Evolutionary conservation across 805 yeast species (phyloP).

Genomic region (Spathaspora arborariae): DNA sequence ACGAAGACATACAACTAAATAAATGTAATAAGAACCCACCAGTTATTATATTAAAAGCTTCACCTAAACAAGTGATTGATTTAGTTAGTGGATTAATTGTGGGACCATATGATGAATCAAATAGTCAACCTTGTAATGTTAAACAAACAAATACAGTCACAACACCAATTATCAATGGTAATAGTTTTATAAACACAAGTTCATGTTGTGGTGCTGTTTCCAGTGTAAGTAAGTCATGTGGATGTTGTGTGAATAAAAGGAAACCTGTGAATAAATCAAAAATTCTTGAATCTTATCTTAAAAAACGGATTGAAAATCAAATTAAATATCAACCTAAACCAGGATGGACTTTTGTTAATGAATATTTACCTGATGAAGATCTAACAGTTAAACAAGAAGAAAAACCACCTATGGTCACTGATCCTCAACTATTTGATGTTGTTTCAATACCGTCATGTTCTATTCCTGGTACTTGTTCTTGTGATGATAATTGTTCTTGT

Average conservation of each 20-base stretch:
- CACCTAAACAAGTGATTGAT: conserved; percentile 39
- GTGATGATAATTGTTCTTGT: conserved; percentile 35
- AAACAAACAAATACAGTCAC: conserved; percentile 12
- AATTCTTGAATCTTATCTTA: conserved; percentile 30
- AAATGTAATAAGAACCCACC: conserved; percentile 16
- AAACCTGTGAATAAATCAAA: conserved; percentile 30
- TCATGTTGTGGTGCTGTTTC: too few relatives aligned
- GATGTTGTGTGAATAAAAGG: conserved; percentile 25
- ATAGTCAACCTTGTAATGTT: conserved; percentile 8
- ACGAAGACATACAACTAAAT: not conserved
- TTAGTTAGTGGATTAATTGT: conserved; percentile 32
- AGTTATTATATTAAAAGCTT: conserved; percentile 31
- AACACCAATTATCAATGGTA: conserved; percentile 22
- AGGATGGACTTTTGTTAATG: conserved; percentile 1
- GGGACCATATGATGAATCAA: conserved; percentile 32
- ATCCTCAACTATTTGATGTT: conserved; percentile 12
- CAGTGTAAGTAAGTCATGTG: conserved; percentile 18
- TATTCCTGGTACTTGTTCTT: conserved; percentile 33
- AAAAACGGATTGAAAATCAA: conserved; percentile 18
- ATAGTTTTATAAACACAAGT: conserved; percentile 32
- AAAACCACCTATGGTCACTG: not conserved
- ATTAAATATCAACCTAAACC: conserved; percentile 5
- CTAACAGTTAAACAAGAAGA: not conserved
- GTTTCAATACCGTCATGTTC: conserved; percentile 32
- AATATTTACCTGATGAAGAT: not conserved